Base-by-base conservation (phyloP, 2,329 filamentous ascomycete genomes). In the Pseudocercospora vitis region DNA sequence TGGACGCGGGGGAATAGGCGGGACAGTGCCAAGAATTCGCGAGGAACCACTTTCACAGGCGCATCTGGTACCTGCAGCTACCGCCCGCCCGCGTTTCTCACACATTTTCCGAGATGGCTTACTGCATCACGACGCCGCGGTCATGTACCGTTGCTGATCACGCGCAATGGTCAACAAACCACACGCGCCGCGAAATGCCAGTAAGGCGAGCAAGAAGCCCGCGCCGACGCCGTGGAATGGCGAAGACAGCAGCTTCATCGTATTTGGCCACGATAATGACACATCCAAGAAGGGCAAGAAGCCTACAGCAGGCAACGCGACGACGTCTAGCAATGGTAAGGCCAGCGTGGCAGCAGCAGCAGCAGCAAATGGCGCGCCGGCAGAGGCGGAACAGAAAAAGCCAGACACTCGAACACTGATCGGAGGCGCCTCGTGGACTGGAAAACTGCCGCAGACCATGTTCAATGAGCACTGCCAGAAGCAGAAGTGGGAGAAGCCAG, bases 401-500 rank as follows among this genome's bases (percentile, higher is more conserved):
- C 81, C 82, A 33, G 78, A 82, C 45, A 81, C 80, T 18, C 76
- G 81, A 71, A 89, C 95, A 63, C 77, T 99, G 61, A 95, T 99
- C 67, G 94, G 91, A 35, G 94, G 94, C 45, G 84, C 90, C 54
- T 96, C 91, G 63, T 99, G 94, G 94, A 99, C 94, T 0, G 94
- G 94, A 33, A 99, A 99, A 71, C 77, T 99, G 26, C 94, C 94
- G 1, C 88, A 96, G 60, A 96, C 95, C 69, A 80, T 97, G 65
- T 82, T 97, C 59, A 89, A 88, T 29, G 94, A 97, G 77, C 89
- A 95, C 73, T 96, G 91, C 66, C 91, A 96, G 74, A 95, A 92
- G 72, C 89, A 95, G 71, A 90, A 89, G 69, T 99, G 94, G 94
- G 88, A 90, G 61, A 92, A 86, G 69, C 92, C 92, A 1, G 91